Evolutionary conservation across 2,329 filamentous ascomycete genomes (phyloP).

Genomic region (Apiospora pterosperma): DNA sequence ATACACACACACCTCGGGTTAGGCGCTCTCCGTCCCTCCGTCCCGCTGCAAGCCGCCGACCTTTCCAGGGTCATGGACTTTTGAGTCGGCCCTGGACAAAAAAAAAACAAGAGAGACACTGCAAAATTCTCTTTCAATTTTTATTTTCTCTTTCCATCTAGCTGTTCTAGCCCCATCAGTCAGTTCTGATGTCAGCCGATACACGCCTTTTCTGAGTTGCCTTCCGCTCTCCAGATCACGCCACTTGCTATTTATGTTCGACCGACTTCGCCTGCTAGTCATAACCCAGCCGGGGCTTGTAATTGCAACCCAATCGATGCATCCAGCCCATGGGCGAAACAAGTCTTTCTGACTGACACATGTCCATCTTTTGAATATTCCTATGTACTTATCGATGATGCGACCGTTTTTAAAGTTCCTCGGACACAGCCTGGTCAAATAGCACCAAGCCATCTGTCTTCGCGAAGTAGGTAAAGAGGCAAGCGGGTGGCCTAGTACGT

Average conservation of each 20-base stretch:
- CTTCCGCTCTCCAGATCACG: not conserved
- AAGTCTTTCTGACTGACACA: too few species aligned
- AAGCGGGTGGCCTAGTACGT: too few species aligned
- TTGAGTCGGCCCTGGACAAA: not conserved
- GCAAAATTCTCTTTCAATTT: not conserved
- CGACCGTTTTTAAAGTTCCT: not conserved
- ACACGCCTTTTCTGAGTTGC: not conserved
- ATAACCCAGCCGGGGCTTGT: not conserved
- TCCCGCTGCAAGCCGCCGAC: not conserved
- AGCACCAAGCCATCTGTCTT: not conserved
- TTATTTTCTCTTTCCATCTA: too few species aligned
- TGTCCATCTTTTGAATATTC: too few species aligned
- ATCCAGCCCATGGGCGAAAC: too few species aligned
- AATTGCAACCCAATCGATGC: not conserved
- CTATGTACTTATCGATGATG: not conserved
- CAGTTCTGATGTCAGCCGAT: not conserved
- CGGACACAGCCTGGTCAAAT: not conserved
- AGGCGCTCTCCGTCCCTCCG: constrained; percentile 1
- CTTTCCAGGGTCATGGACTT: not conserved
- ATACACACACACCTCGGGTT: not conserved
- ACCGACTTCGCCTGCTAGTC: not conserved
- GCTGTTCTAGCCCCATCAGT: not conserved
- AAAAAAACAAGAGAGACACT: not conserved
- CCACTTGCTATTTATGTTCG: not conserved
- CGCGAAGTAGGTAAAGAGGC: not conserved